Conservation (phyloP, 2,329 filamentous ascomycete species). For the Botryotinia narcissicola region DNA sequence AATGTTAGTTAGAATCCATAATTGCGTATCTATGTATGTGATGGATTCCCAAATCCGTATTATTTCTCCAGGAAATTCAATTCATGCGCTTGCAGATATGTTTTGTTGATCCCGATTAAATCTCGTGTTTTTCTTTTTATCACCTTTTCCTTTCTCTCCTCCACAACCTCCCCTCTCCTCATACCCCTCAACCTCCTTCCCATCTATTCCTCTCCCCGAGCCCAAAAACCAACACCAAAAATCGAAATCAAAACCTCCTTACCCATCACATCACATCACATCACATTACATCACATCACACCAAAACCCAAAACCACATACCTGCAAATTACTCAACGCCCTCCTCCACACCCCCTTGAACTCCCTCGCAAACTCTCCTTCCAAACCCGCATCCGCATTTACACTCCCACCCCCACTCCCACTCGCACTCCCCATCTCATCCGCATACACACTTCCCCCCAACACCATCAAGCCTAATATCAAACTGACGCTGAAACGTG, state of each 20-base stretch:
- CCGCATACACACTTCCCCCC: background rate
- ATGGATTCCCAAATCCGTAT: background rate
- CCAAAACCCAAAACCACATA: background rate
- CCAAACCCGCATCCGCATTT: background rate
- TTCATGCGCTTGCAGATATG: background rate
- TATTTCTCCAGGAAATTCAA: fast-evolving
- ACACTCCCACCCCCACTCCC: background rate
- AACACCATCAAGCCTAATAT: background rate
- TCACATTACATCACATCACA: background rate
- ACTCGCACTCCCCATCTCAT: background rate
- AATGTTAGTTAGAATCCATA: background rate
- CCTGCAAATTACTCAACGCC: conserved; percentile 18
- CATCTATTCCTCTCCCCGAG: background rate
- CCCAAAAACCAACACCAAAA: background rate
- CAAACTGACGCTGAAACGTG: background rate
- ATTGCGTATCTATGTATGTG: background rate
- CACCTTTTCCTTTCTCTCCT: too few relatives aligned
- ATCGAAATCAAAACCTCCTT: background rate
- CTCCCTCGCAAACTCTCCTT: background rate
- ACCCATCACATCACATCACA: background rate
- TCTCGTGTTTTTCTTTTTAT: background rate
- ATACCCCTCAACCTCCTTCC: too few relatives aligned
- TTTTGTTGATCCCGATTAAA: background rate
- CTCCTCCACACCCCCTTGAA: background rate
- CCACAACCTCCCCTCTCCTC: too few relatives aligned